Percentiles rank a stretch among this genome's conserved stretches.
These are phyloP conservation scores for Chimonanthus praecox DNA, from an alignment of 164 flowering plant species.

Conservation along the genomic window DNA sequence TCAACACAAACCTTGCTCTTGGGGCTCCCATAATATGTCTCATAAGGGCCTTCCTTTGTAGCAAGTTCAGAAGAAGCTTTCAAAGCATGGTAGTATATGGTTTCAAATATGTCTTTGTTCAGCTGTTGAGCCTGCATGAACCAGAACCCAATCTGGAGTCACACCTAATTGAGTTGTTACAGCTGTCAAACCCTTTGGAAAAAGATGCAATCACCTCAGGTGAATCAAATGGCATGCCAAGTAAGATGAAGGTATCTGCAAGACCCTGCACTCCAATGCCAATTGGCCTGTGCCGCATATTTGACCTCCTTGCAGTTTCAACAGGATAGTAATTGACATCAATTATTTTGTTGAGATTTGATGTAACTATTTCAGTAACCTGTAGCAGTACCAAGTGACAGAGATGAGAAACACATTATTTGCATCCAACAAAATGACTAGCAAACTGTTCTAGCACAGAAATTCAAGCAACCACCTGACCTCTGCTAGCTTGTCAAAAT, in stretches of 20 bases:
- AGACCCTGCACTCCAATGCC: constrained; percentile 98
- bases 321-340: constrained; percentile 93
- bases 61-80: constrained; percentile 83
- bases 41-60: constrained; percentile 76
- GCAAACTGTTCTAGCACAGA: background rate
- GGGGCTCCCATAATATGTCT: constrained; percentile 79
- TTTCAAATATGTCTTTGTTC: constrained; percentile 92
- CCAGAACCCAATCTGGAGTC: background rate
- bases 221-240: constrained; percentile 98
- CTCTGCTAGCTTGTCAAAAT: constrained; percentile 95
- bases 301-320: constrained; percentile 87
- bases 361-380: constrained; percentile 68
- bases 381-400: constrained; percentile 18
- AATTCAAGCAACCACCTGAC: constrained; percentile 26
- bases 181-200: background rate
- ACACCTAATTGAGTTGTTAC: background rate
- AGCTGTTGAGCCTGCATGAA: constrained; percentile 72
- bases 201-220: constrained; percentile 51
- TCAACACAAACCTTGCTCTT: constrained; percentile 70
- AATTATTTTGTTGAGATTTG: constrained; percentile 87
- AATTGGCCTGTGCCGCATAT: constrained; percentile 83
- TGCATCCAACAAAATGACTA: constrained; percentile 7
- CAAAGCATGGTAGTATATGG: constrained; percentile 87
- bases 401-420: background rate
- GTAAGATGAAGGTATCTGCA: constrained; percentile 90